Base-by-base conservation (phyloP, 768 basidiomycete species). In the Pisolithus marmoratus region DNA sequence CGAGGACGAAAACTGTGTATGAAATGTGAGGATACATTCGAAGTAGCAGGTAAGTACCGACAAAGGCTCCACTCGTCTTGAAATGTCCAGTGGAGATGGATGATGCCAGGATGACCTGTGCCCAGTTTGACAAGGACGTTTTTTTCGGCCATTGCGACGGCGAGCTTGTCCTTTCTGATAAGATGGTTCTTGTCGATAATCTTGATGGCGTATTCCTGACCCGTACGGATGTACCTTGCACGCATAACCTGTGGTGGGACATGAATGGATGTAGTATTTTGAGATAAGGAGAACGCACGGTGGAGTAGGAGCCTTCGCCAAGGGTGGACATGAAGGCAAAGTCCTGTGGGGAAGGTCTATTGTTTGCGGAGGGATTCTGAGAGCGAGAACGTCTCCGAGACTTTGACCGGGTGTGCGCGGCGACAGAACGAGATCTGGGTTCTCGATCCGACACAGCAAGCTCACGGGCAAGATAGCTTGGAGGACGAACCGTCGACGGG, bases 11-110 rank as follows among this genome's bases (percentile, higher is more conserved):
- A 66, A 87, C 89, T 91, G 63, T 46, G 52, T 8, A 26, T 42
- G 43, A 19, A 52, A 2, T 31, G 66, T 20, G 63, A 49, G 5
- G 31, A 26, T 12, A 5, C 4, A 22, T 27, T 22, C 17, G 1
- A 38, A 8, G 41, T 40, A 24, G 22, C 20, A 4, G 27, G 23
- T 17, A 26, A 14, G 17, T 15, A 79, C 88, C 66, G 66, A 93
- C 91, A 95, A 38, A 95, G 72, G 57, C 85, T 84, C 74, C 80
- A 83, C 20, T 84, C 78, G 62, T 94, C 92, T 58, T 93, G 90
- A 60, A 94, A 94, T 2, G 90, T 84, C 72, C 83, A 90, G 57
- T 85, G 84, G 26, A 94, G 71, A 46, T 82, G 81, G 9, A 94
- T 81, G 48, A 95, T 81, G 2, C 91, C 91, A 5, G 88, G 87